phyloP scores from a whole-genome alignment of 139 green algal species.

The Tetradesmus obliquus region DNA sequence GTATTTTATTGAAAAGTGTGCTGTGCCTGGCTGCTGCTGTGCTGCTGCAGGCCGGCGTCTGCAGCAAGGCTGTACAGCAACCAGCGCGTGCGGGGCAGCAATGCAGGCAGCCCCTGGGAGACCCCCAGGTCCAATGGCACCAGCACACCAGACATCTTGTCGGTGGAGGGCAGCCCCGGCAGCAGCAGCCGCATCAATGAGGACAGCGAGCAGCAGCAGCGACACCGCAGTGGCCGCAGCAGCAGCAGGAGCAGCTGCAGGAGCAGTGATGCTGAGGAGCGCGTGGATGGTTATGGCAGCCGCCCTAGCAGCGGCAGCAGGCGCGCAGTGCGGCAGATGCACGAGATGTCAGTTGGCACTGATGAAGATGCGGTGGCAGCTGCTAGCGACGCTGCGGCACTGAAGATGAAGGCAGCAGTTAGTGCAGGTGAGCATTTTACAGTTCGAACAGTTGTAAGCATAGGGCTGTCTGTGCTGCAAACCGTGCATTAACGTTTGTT shows the following conservation, averaged over 20 bases:
- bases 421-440: neutral
- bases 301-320: neutral
- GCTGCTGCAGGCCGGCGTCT: neutral
- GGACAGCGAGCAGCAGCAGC: neutral
- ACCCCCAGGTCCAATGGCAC: neutral
- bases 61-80: neutral
- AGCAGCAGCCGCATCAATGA: neutral
- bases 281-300: neutral
- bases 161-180: neutral
- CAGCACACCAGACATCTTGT: neutral
- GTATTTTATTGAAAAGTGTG: no score
- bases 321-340: neutral
- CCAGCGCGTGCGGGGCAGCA: neutral
- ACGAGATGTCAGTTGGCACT: neutral
- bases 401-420: neutral
- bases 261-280: neutral
- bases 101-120: neutral
- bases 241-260: slow-evolving; percentile 17
- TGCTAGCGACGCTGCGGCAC: neutral
- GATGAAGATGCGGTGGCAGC: neutral
- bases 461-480: neutral
- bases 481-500: neutral
- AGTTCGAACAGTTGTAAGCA: neutral
- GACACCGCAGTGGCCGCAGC: neutral
- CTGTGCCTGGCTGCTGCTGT: neutral